These are phyloP conservation scores for Abortiporus biennis DNA, from an alignment of 1,284 basidiomycete genomes.

Conservation along the genomic window DNA sequence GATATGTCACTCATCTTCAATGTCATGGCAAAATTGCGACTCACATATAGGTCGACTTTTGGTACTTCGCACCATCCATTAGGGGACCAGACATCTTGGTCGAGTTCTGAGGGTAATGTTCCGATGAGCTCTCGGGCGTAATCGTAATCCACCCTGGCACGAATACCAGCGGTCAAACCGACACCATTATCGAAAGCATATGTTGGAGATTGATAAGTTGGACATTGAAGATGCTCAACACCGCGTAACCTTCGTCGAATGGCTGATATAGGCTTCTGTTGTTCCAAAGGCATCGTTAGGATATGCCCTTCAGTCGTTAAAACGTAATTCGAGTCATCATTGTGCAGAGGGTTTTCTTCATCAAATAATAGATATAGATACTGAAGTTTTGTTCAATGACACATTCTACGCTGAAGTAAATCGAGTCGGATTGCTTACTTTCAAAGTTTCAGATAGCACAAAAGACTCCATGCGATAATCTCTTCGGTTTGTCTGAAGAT, in stretches of 20 bases:
- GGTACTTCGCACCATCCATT: slow-evolving; percentile 73
- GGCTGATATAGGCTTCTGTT: slow-evolving; percentile 49
- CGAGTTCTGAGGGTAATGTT: slow-evolving; percentile 38
- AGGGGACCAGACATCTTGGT: slow-evolving; percentile 53
- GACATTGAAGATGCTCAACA: slow-evolving; percentile 68
- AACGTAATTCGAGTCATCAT: slow-evolving; percentile 75
- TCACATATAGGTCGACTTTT: slow-evolving; percentile 64
- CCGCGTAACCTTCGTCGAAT: slow-evolving; percentile 57
- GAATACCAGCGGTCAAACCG: slow-evolving; percentile 63
- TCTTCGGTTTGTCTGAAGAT: slow-evolving; percentile 73
- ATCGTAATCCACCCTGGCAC: slow-evolving; percentile 67
- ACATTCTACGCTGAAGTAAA: background rate
- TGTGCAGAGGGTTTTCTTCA: slow-evolving; percentile 71
- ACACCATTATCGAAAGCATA: slow-evolving; percentile 26
- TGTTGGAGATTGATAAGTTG: slow-evolving; percentile 51
- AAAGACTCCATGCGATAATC: slow-evolving; percentile 95
- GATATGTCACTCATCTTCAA: slow-evolving; percentile 7
- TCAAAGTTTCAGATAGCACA: slow-evolving; percentile 84
- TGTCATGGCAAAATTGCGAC: slow-evolving; percentile 19
- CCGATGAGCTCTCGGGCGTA: slow-evolving; percentile 70
- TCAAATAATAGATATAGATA: slow-evolving; percentile 92
- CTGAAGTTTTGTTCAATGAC: slow-evolving; percentile 31
- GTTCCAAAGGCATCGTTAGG: slow-evolving; percentile 54
- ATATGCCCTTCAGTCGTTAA: slow-evolving; percentile 94
- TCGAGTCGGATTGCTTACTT: slow-evolving; percentile 57